Base-by-base conservation (phyloP, 495 filamentous ascomycete genomes). In the Immersiella caudata region DNA sequence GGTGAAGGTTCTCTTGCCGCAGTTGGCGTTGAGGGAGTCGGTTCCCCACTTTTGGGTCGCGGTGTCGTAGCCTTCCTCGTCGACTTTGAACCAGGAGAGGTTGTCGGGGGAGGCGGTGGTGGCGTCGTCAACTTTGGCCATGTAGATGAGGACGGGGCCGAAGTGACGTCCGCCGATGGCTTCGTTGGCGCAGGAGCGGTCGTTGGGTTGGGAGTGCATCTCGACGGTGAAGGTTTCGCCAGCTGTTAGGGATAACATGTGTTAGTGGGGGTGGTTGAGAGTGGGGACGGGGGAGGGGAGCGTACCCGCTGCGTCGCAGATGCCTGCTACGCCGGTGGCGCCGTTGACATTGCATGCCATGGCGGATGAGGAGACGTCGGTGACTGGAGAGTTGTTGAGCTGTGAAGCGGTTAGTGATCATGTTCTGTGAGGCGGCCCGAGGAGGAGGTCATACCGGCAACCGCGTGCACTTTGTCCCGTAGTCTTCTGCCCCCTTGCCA, bases 111-210 rank as follows among this genome's bases (percentile, higher is more conserved):
- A 74, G 18, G 81, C 79, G 0, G 67, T 74, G 3, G 77, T 74
- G 16, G 83, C 78, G 59, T 84, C 80, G 29, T 72, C 25, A 36
- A 84, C 83, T 66, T 81, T 77, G 72, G 78, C 76, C 46, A 85
- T 76, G 73, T 85, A 85, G 24, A 81, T 76, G 46, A 82, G 76
- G 29, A 84, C 82, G 0, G 83, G 83, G 9, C 83, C 83, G 65
- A 82, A 84, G 68, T 87, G 84, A 36, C 79, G 78, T 46, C 82
- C 83, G 2, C 82, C 83, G 62, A 85, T 82, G 35, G 82, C 83
- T 18, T 82, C 78, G 25, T 73, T 76, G 24, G 56, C 67, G 67
- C 83, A 85, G 5, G 33, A 67, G 22, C 83, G 77, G 70, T 81
- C 80, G 24, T 63, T 63, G 29, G 82, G 81, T 74, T 84, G 83